phyloP scores from a whole-genome alignment of 2,329 filamentous ascomycete species.

The Fusarium coicis region DNA sequence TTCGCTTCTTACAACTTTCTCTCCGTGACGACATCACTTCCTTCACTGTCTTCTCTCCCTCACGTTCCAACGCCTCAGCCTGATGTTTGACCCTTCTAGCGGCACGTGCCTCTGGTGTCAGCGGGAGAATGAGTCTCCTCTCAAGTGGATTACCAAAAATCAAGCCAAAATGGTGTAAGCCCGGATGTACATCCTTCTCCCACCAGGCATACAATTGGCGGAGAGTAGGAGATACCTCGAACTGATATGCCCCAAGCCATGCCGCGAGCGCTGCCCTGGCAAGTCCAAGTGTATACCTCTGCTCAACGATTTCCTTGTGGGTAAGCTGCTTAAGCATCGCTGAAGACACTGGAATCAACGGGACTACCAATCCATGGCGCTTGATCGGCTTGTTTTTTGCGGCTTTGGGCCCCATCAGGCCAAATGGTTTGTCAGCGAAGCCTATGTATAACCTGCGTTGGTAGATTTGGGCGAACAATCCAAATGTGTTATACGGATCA shows the following conservation, averaged over 20 bases:
- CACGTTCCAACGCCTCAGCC: neutral
- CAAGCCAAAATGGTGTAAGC: neutral
- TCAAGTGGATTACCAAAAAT: neutral
- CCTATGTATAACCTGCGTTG: neutral
- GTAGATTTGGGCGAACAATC: neutral
- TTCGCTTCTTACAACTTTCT: neutral
- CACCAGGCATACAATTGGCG: neutral
- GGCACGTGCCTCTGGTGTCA: neutral
- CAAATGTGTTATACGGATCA: neutral
- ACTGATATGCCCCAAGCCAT: neutral
- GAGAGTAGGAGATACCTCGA: neutral
- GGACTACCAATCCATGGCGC: neutral
- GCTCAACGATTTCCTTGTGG: neutral
- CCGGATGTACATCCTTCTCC: neutral
- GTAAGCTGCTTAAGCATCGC: neutral
- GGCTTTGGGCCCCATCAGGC: neutral
- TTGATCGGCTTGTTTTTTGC: neutral
- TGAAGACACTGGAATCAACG: neutral
- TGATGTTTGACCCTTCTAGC: neutral
- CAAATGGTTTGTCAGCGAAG: neutral
- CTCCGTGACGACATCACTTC: neutral
- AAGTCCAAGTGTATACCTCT: neutral
- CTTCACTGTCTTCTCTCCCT: neutral
- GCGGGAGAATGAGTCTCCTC: neutral
- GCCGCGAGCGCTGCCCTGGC: neutral